Base-by-base conservation (phyloP, 768 basidiomycete genomes). In the Pisolithus marmoratus region DNA sequence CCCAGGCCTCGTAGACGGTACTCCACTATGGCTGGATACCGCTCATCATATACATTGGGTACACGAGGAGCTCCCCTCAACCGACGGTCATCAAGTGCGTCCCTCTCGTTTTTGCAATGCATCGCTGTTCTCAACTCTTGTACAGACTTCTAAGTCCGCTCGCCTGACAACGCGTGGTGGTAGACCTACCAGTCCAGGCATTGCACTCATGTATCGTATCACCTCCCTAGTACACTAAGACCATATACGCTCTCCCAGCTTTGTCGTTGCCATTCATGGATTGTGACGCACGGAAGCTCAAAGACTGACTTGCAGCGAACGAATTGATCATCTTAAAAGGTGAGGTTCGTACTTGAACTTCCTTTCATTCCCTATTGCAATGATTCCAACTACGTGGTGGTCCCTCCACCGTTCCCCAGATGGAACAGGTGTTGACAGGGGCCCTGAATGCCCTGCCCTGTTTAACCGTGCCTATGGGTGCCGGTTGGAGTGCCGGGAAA, bases 21-120 rank as follows among this genome's bases (percentile, higher is more conserved):
- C 66, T 96, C 49, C 93, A 96, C 72, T 96, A 94, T 60, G 87
- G 85, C 58, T 98, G 94, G 92, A 93, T 98, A 63, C 95, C 95
- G 29, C 73, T 94, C 65, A 91, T 98, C 63, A 94, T 98, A 63
- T 96, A 94, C 70, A 80, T 96, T 64, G 95, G 94, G 34, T 96
- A 90, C 74, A 90, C 87, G 49, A 77, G 87, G 60, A 94, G 91
- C 65, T 91, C 88, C 65, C 94, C 94, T 27, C 91, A 94, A 60
- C 94, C 94, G 19, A 93, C 92, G 37, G 74, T 97, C 63, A 95
- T 95, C 71, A 94, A 96, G 94, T 95, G 50, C 61, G 90, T 81
- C n/a, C 5, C 17, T n/a, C 31, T 49, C 47, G 24, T 19, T 50
- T 38, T 46, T 4, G 29, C 23, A 15, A 11, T 27, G 14, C 7